Percentiles rank a stretch among this genome's conserved stretches.
Evolutionary conservation across 2,329 filamentous ascomycete species (phyloP).

Genomic region (Venturia pyrina): DNA sequence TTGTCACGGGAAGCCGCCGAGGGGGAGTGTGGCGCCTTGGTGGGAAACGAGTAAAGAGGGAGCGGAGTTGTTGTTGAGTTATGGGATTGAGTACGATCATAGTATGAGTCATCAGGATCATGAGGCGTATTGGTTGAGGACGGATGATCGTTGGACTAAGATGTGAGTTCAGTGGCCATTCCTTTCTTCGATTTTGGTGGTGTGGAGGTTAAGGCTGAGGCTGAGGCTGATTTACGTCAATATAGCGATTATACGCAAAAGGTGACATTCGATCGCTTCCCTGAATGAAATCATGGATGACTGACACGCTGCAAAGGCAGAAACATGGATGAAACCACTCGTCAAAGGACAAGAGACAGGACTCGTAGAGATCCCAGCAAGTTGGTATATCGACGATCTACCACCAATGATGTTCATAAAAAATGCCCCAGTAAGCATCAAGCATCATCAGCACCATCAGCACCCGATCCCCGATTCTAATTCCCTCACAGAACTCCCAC

Average conservation of each 20-base stretch:
- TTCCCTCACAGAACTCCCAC: conserved; percentile 26
- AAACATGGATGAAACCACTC: conserved; percentile 58
- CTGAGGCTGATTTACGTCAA: too few species aligned
- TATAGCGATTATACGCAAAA: background rate
- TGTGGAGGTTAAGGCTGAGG: too few species aligned
- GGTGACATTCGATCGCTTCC: background rate
- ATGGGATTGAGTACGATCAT: conserved; percentile 62
- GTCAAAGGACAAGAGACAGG: conserved; percentile 50
- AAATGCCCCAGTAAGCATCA: conserved; percentile 50
- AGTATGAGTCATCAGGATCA: conserved; percentile 57
- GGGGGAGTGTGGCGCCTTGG: conserved; percentile 63
- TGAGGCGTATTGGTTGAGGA: conserved; percentile 53
- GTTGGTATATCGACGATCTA: conserved; percentile 44
- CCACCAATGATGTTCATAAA: conserved; percentile 64
- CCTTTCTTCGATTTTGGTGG: background rate
- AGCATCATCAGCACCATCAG: background rate
- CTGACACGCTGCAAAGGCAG: conserved; percentile 49
- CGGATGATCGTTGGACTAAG: conserved; percentile 56
- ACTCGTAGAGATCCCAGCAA: conserved; percentile 54
- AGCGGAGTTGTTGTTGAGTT: conserved; percentile 53
- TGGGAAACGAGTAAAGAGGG: conserved; percentile 65
- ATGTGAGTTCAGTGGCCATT: conserved; percentile 28
- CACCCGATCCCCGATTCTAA: background rate
- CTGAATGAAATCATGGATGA: background rate
- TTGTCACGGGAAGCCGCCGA: conserved; percentile 50